These are phyloP conservation scores for Jackrogersella multiformis DNA, from an alignment of 495 filamentous ascomycete species.

Conservation along the genomic window DNA sequence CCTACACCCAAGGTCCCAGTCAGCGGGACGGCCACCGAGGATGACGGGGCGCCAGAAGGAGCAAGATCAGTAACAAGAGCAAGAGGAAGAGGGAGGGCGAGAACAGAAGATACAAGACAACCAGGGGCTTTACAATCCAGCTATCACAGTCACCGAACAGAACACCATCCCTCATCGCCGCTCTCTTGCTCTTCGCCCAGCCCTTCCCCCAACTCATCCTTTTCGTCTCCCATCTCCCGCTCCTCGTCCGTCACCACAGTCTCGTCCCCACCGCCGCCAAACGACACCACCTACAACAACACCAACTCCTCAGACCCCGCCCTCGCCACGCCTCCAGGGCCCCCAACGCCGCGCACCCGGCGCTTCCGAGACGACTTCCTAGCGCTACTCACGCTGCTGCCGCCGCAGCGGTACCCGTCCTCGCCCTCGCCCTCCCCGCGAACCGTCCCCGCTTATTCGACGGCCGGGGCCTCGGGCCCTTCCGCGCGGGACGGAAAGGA, in stretches of 20 bases:
- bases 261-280: background rate
- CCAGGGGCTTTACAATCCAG: background rate
- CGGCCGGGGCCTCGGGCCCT: too few species aligned
- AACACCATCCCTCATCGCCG: background rate
- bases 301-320: background rate
- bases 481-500: background rate
- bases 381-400: constrained; percentile 3
- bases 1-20: too few species aligned
- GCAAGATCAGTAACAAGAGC: background rate
- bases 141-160: background rate
- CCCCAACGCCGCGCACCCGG: background rate
- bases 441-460: too few species aligned
- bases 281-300: background rate
- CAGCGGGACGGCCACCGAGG: too few species aligned
- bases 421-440: background rate
- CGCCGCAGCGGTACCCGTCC: background rate
- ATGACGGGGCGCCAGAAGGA: background rate
- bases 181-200: background rate
- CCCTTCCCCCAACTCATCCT: background rate
- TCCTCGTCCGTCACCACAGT: background rate
- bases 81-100: background rate
- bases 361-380: constrained; percentile 20
- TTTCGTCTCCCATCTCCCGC: background rate
- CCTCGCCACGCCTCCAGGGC: background rate
- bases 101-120: background rate